Evolutionary conservation across 768 basidiomycete genomes (phyloP).

Genomic region (Boletus tomentosulus): DNA sequence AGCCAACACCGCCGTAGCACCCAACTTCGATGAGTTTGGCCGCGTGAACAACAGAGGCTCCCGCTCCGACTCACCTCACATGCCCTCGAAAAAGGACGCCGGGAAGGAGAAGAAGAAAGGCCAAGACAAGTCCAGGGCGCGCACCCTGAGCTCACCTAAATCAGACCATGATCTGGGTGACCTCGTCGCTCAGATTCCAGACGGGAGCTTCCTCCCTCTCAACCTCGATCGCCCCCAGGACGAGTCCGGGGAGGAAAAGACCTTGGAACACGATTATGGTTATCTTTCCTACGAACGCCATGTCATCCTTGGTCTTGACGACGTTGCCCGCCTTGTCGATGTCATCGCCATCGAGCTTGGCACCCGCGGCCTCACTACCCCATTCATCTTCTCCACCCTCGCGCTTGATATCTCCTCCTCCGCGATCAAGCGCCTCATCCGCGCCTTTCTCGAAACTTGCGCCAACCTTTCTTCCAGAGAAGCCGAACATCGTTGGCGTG

Average conservation of each 20-base stretch:
- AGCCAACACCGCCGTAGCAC: slow-evolving; percentile 8
- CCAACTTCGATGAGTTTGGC: slow-evolving; percentile 61
- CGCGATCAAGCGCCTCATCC: slow-evolving; percentile 73
- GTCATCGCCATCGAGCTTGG: slow-evolving; percentile 67
- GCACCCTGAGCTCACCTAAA: slow-evolving; percentile 40
- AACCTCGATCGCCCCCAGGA: slow-evolving; percentile 45
- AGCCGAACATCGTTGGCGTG: slow-evolving; percentile 59
- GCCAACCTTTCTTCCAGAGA: slow-evolving; percentile 29
- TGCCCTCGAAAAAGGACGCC: slow-evolving; percentile 45
- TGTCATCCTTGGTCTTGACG: slow-evolving; percentile 71
- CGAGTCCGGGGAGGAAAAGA: slow-evolving; percentile 36
- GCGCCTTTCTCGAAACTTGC: slow-evolving; percentile 74
- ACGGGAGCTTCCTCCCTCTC: slow-evolving; percentile 52
- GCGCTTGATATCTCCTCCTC: slow-evolving; percentile 80
- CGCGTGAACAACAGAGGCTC: slow-evolving; percentile 48
- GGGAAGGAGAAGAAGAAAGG: slow-evolving; percentile 42
- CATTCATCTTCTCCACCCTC: slow-evolving; percentile 86
- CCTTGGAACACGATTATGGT: slow-evolving; percentile 55
- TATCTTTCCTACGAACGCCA: slow-evolving; percentile 71
- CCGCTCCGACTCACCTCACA: slow-evolving; percentile 19
- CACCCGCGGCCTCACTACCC: slow-evolving; percentile 75
- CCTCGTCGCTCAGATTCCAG: slow-evolving; percentile 39
- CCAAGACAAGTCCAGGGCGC: slow-evolving; percentile 32
- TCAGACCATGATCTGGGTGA: slow-evolving; percentile 32
- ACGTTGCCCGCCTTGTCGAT: slow-evolving; percentile 68